Base-by-base conservation (phyloP, 371 early-diverging fungal species). In the Mucor indicus region DNA sequence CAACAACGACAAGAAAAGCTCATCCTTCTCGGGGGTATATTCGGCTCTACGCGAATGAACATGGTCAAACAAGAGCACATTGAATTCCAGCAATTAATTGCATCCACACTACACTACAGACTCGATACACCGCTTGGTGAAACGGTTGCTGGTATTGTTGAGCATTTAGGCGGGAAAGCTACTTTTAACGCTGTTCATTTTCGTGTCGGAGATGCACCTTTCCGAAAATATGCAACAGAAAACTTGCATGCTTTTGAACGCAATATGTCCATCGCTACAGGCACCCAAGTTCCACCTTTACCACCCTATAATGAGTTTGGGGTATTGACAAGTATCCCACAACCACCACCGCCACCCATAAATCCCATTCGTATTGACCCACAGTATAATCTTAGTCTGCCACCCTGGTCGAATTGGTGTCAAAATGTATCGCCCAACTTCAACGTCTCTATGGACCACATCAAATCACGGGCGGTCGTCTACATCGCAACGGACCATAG, bases 11-110 rank as follows among this genome's bases (percentile, higher is more conserved):
- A 65, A 0, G 76, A 81, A 33, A 54, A 65, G 2, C 43, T 77
- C 2, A 48, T 81, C 9, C 73, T 73, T 50, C 57, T 81, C 31
- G 81, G 81, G n/a, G 79, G 79, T 0, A 65, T 81, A n/a, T 81
- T 81, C 58, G 81, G 81, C 8, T 63, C 72, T 0, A 75, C 77
- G 2, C 59, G 81, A 13, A 69, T 81, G 32, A 67, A 66, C 53
- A 62, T 66, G 47, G 62, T 65, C 4, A 65, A 60, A 3, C 57
- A 64, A 9, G 65, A 74, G 32, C 69, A 71, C 47, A 35, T 56
- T n/a, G 52, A 52, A 20, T 13, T 66, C 5, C 62, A 52, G 8
- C 48, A 57, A 20, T 44, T 53, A 35, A 43, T 74, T 11, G 36
- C 52, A 7, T 30, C 44, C 4, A 57, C 65, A 43, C 57, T 74